Conservation (phyloP, 2,329 filamentous ascomycete species). For the Coniochaeta sp. region DNA sequence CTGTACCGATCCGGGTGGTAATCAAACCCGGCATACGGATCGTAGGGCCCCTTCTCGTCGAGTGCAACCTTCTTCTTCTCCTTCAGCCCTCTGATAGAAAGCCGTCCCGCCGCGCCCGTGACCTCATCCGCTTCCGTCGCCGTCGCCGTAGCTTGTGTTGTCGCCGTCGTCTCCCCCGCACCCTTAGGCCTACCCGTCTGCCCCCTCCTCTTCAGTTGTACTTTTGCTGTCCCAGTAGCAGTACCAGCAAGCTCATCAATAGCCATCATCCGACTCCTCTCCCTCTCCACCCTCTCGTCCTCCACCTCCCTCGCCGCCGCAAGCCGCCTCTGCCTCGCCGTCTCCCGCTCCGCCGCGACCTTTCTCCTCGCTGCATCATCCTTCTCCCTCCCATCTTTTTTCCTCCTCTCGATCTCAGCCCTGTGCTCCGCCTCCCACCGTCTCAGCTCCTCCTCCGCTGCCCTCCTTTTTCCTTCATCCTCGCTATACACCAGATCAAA, state of each 20-base stretch:
- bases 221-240: slow-evolving; percentile 54
- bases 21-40: slow-evolving; percentile 75
- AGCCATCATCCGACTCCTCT: slow-evolving; percentile 59
- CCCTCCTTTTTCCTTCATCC: slow-evolving; percentile 47
- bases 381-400: slow-evolving; percentile 44
- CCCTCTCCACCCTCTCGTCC: slow-evolving; percentile 58
- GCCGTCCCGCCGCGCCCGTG: slow-evolving; percentile 17
- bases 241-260: slow-evolving; percentile 59
- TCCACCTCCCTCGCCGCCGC: slow-evolving; percentile 62
- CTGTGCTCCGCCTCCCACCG: slow-evolving; percentile 70
- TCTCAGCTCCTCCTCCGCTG: slow-evolving; percentile 42
- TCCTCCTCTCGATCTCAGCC: slow-evolving; percentile 58
- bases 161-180: slow-evolving; percentile 28
- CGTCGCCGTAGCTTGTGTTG: slow-evolving; percentile 1
- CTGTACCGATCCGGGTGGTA: slow-evolving; percentile 64
- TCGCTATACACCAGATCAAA: slow-evolving; percentile 72
- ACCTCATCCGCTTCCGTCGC: slow-evolving; percentile 10
- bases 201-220: slow-evolving; percentile 63
- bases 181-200: slow-evolving; percentile 32
- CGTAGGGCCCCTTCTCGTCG: slow-evolving; percentile 63
- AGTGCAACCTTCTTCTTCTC: slow-evolving; percentile 39
- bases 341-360: slow-evolving; percentile 60
- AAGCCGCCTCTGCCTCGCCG: slow-evolving; percentile 54
- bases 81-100: slow-evolving; percentile 77
- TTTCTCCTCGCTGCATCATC: slow-evolving; percentile 45